Evolutionary conservation across 345 rosid species (phyloP), one percentile per base, ranked within the genome.

Genomic region (Pistacia integerrima): DNA sequence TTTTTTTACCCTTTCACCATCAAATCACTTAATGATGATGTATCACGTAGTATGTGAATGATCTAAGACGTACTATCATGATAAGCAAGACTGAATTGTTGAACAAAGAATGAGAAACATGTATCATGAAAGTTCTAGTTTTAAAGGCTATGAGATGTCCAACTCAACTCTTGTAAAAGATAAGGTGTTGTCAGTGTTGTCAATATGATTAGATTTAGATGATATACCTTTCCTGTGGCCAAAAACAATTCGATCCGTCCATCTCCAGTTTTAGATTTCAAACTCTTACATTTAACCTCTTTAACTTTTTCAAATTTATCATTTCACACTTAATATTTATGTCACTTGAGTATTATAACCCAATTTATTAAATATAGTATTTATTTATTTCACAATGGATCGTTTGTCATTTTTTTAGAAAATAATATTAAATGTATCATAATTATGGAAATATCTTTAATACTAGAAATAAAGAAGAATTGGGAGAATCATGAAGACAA

Each of bases 141-240:
- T 18, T 3, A 18, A 52, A 8, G 84, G 84, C 67, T 13, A 56
- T 46, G 74, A 17, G 16, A 75, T 61, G 25, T 72, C 79, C 77
- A 68, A 14, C 20, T 62, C 81, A 38, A 14, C 63, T 8, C 59
- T 22, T 20, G 9, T 38, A 11, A 41, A 38, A 46, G 85, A 82
- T 78, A 82, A 82, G 80, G 79, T 64, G 1, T 11, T 61, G 80
- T 73, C 83, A 9, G 41, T 57, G 22, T 49, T 66, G 35, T 22
- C 61, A 22, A 59, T 28, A 20, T 64, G 67, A 48, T 20, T 56
- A 9, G 18, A 46, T 62, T 20, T 56, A 13, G 18, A 46, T 62
- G 69, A n/a, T 66, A 6, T 63, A 5, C 25, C 46, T 5, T 1
- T 41, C 41, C 36, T 64, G 58, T 55, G 69, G 57, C 76, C 63